Evolutionary conservation across 1,139 yeast genomes (phyloP), one percentile per base, ranked within the genome.

Genomic region (Candida freyschussii): DNA sequence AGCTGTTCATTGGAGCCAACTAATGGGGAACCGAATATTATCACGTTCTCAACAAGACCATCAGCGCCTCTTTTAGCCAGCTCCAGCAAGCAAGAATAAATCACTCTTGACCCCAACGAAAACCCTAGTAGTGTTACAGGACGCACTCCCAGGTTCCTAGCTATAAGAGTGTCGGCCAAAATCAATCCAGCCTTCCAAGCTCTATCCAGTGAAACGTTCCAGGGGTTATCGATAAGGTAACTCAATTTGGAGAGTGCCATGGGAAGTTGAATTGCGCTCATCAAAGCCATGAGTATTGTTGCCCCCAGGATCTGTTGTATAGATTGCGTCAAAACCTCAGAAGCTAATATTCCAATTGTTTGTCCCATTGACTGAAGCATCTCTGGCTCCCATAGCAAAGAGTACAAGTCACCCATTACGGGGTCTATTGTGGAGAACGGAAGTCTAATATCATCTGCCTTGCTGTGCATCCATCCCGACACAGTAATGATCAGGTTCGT

Each of bases 371-470:
- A 84, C 42, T 77, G 83, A 50, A 93, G 74, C 94, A 93, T 85
- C 49, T 93, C 98, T 0, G 99, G 99, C 57, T 93, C 99, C 98
- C 98, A 93, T 29, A 84, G 63, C 12, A 93, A 66, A 0, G 97
- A 86, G 51, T 83, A 83, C 48, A 91, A 63, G 58, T 93, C 99
- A 10, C 99, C 98, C 93, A 91, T 87, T 0, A 89, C 85, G 0
- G 98, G 98, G 55, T 93, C 98, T 6, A 91, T 83, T 0, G 98
- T 91, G 2, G 96, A 85, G 55, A 89, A 93, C 4, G 98, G 98
- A 42, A 93, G 69, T 53, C 99, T 70, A 12, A 93, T 94, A 70
- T 93, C 99, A 75, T 93, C 99, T 47, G 81, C 75, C 42, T 78
- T 80, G 56, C 96, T 95, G 40, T 82, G 79, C 93, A 91, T 87